These are phyloP conservation scores for Santalum album DNA, from an alignment of 164 flowering plant species.

Conservation along the genomic window DNA sequence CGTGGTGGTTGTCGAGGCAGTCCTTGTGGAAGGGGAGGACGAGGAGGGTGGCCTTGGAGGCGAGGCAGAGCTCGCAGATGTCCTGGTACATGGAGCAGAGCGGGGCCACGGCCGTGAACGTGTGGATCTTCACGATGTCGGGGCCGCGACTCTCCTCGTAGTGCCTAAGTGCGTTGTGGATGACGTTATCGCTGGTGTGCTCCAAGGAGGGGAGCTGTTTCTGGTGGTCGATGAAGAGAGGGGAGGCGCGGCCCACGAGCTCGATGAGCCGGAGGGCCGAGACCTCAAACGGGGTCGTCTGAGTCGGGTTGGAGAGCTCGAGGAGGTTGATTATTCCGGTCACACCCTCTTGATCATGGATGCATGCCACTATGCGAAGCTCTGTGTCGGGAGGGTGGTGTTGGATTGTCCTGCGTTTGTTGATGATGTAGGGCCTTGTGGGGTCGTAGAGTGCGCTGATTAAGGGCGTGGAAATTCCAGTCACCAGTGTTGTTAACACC, in stretches of 20 bases:
- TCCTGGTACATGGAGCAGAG: conserved; percentile 58
- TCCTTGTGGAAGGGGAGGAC: conserved; percentile 38
- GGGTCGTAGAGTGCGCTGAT: conserved; percentile 51
- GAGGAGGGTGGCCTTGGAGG: conserved; percentile 30
- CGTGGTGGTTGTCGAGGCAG: conserved; percentile 1
- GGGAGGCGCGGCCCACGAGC: conserved; percentile 50
- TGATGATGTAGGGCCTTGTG: conserved; percentile 35
- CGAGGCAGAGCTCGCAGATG: conserved; percentile 48
- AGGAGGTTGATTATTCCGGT: conserved; percentile 38
- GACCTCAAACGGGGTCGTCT: conserved; percentile 28
- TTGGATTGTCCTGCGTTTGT: conserved; percentile 52
- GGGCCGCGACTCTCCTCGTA: conserved; percentile 21
- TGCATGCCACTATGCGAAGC: conserved; percentile 34
- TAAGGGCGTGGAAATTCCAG: conserved; percentile 39
- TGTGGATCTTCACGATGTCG: conserved; percentile 17
- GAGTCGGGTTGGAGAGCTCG: conserved; percentile 36
- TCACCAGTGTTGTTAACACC: conserved; percentile 18
- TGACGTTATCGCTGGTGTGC: conserved; percentile 8
- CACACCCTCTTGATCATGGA: conserved; percentile 37
- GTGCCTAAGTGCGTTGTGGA: conserved; percentile 34
- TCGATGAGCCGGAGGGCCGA: conserved; percentile 41
- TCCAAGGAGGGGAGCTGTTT: conserved; percentile 1
- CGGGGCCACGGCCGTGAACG: conserved; percentile 35
- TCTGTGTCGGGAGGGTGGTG: conserved; percentile 33
- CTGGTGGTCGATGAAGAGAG: conserved; percentile 44